These are phyloP conservation scores for Leptographium lundbergii DNA, from an alignment of 2,329 filamentous ascomycete genomes.

Conservation along the genomic window DNA sequence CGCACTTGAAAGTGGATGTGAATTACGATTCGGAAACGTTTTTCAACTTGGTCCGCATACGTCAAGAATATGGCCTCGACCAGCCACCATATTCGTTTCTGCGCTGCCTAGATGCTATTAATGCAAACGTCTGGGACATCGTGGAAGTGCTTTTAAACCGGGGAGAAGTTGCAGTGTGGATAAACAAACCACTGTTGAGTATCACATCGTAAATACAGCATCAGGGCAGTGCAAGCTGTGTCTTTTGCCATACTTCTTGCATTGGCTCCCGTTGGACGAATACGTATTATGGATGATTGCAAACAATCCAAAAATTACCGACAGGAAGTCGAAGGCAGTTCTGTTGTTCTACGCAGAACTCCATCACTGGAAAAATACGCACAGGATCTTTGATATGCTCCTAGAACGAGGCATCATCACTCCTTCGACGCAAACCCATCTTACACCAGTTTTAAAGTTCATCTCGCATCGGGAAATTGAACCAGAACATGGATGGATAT, in stretches of 20 bases:
- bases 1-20: not conserved
- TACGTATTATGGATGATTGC: not conserved
- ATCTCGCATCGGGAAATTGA: too few relatives aligned
- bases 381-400: not conserved
- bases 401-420: not conserved
- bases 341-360: not conserved
- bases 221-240: too few relatives aligned
- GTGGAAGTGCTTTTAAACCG: not conserved
- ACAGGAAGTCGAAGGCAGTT: not conserved
- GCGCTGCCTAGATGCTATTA: not conserved
- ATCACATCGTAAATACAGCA: too few relatives aligned
- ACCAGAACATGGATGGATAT: not conserved
- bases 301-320: not conserved
- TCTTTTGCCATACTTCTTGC: not conserved
- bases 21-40: not conserved
- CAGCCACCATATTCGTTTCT: not conserved
- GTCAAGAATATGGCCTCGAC: not conserved
- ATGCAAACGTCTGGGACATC: not conserved
- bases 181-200: too few relatives aligned
- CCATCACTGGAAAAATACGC: too few relatives aligned
- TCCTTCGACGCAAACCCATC: not conserved
- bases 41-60: not conserved
- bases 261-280: not conserved
- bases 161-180: too few relatives aligned
- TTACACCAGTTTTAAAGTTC: not conserved